Base-by-base conservation (phyloP, 1,284 basidiomycete species). In the Tylopilus sp. region DNA sequence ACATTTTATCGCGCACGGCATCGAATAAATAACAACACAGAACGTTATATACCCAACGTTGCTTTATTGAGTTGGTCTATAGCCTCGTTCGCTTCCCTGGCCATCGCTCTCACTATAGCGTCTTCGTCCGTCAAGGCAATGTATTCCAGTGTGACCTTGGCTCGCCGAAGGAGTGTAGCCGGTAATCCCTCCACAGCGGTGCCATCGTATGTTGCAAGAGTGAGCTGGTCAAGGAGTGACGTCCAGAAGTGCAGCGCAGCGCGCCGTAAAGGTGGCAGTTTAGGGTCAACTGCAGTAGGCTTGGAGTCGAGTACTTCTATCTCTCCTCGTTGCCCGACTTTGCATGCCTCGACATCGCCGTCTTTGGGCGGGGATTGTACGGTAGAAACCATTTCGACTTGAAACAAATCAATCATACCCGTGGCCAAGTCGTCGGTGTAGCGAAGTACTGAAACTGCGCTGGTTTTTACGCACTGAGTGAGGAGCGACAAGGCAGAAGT, bases 401-500 rank as follows among this genome's bases (percentile, higher is more conserved):
- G 87, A 7, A 95, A 68, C 7, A 95, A 73, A 62, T 94, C 90
- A 5, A 93, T 62, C 75, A 88, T 85, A 5, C 80, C 80, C 45
- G 75, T 72, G 3, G 78, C 71, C 24, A 94, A 70, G 44, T 88
- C 82, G 20, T 74, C 63, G 3, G 75, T 66, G 68, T 89, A 91
- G 4, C 78, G 75, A 12, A 85, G 60, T 26, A 92, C 65, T 2
- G 88, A 80, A 39, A 84, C 57, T 1, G 81, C 69, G 56, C 78
- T 80, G 2, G 83, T 83, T 53, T 81, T 79, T 20, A 82, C 78
- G 57, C 84, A 88, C 39, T 85, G 82, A 0, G 85, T 81, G 2
- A 95, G 76, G 31, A 96, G 75, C 0, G 91, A 89, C n/a, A 96
- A 66, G 0, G 90, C 79, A 1, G 93, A 95, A 1, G 84, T 81